These are phyloP conservation scores for Ophiostoma populinum DNA, from an alignment of 2,329 filamentous ascomycete genomes.

Conservation along the genomic window DNA sequence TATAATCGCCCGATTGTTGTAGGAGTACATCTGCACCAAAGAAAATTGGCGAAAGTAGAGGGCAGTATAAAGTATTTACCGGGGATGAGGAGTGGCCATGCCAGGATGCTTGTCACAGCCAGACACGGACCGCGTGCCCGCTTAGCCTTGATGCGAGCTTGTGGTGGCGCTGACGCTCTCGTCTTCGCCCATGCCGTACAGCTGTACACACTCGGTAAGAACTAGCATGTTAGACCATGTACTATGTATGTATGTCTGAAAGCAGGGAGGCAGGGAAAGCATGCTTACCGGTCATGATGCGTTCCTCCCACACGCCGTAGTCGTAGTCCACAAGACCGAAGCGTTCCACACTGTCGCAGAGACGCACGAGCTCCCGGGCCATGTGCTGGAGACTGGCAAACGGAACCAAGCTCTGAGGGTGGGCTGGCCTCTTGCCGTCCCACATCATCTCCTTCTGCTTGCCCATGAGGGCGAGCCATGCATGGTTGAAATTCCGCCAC, in stretches of 20 bases:
- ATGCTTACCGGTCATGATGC: conserved; percentile 63
- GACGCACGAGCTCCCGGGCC: conserved; percentile 61
- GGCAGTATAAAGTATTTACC: too few species aligned
- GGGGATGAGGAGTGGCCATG: too few species aligned
- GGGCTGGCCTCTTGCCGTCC: conserved; percentile 37
- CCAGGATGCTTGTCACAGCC: not conserved
- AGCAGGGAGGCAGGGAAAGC: too few species aligned
- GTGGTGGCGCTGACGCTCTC: conserved; percentile 16
- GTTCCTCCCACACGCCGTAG: conserved; percentile 90
- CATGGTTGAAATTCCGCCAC: conserved; percentile 90
- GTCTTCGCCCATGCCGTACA: conserved; percentile 25
- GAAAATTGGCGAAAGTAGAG: too few species aligned
- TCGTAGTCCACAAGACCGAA: conserved; percentile 95
- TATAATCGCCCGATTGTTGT: too few species aligned
- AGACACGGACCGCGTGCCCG: too few species aligned
- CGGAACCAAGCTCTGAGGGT: conserved; percentile 46
- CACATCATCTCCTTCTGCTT: conserved; percentile 64
- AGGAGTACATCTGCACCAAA: too few species aligned
- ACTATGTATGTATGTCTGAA: too few species aligned
- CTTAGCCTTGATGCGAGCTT: conserved; percentile 4
- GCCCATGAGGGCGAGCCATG: conserved; percentile 72
- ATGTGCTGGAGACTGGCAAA: conserved; percentile 57
- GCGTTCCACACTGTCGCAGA: conserved; percentile 76
- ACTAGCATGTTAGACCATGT: conserved; percentile 2
- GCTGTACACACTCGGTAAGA: conserved; percentile 22